These are phyloP conservation scores for Forsythia viridissima DNA, from an alignment of 257 asterid species.

Conservation along the genomic window DNA sequence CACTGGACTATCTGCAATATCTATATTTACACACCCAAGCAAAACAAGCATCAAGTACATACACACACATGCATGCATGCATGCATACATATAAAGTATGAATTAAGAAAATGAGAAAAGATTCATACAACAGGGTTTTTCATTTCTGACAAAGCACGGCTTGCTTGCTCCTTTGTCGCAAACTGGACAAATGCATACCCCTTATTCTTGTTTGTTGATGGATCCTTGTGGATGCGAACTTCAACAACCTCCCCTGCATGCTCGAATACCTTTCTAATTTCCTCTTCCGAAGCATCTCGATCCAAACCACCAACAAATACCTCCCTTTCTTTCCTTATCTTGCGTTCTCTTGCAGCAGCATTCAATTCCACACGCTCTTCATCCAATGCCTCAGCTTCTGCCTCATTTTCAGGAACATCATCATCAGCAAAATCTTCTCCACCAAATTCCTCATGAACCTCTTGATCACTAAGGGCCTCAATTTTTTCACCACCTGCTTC, in stretches of 20 bases:
- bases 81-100: neutral
- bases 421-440: conserved; percentile 41
- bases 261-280: conserved; percentile 53
- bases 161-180: conserved; percentile 61
- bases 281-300: conserved; percentile 57
- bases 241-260: conserved; percentile 63
- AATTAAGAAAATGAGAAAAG: conserved; percentile 2
- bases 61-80: neutral
- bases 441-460: conserved; percentile 39
- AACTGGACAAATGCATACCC: conserved; percentile 69
- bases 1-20: neutral
- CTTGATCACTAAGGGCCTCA: conserved; percentile 53
- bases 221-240: conserved; percentile 55
- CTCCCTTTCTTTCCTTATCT: conserved; percentile 60
- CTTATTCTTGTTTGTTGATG: conserved; percentile 57
- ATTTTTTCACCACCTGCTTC: conserved; percentile 50
- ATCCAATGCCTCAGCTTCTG: conserved; percentile 43
- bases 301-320: conserved; percentile 73
- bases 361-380: conserved; percentile 53
- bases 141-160: conserved; percentile 59
- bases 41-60: conserved; percentile 8
- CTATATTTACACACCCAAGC: neutral
- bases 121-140: conserved; percentile 64
- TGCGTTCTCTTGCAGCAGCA: conserved; percentile 56
- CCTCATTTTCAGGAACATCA: conserved; percentile 38